Base-by-base conservation (phyloP, 2,329 filamentous ascomycete species). In the Xenosphaeropsis pyriputrescens region DNA sequence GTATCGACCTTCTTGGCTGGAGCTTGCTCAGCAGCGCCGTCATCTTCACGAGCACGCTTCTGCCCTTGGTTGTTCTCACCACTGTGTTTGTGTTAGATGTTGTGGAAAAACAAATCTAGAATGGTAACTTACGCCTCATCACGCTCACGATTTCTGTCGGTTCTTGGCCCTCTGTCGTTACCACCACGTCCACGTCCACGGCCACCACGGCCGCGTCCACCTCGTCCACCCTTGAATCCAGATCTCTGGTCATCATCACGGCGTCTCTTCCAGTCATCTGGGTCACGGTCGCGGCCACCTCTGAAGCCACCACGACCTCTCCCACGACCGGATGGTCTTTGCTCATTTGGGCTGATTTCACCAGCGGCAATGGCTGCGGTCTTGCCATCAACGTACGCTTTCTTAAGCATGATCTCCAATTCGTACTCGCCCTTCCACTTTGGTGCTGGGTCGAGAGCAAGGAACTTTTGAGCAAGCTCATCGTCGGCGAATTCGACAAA, bases 401-500 rank as follows among this genome's bases (percentile, higher is more conserved):
- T 73, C 77, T 98, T 98, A 60, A 75, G 78, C 75, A 85, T 88
- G 63, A 91, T 79, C 55, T 77, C 64, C 37, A 96, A 68, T 26
- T 85, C 77, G 47, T 83, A 68, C 29, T 48, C 42, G 37, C 71
- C 86, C 58, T 93, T 78, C 76, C 78, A 98, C 57, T 79, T 74
- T 42, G 91, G 91, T 58, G 81, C 78, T 15, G 84, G 79, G 39
- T 93, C 81, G 31, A 85, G 64, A 12, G 66, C 75, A 43, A 95
- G 64, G 62, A 98, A 98, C 41, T 76, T 75, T 57, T 86, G 70
- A 51, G 84, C 79, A 16, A 75, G 70, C 48, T 93, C 84, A 52
- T 86, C 79, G 36, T 74, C 73, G 44, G 74, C 70, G 58, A 96
- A 98, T 60, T 95, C 89, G 47, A 94, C 85, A 55, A 95, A 96